Base-by-base conservation (phyloP, 805 yeast species). In the Monosporozyma aquatica region DNA sequence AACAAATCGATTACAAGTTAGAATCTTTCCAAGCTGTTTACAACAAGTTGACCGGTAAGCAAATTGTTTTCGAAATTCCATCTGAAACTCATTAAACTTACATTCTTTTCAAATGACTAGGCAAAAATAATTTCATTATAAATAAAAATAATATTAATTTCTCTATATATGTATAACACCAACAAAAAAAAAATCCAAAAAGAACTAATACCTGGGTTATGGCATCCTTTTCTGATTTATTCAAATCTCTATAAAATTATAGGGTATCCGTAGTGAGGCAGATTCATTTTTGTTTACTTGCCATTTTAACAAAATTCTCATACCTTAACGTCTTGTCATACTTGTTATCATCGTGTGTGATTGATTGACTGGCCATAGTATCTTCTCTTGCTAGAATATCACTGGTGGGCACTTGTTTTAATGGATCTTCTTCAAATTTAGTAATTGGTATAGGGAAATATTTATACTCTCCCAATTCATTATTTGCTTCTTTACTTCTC, bases 1-100 rank as follows among this genome's bases (percentile, higher is more conserved):
- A 87, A 64, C 79, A 87, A 68, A 89, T 92, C 66, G 97, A 90
- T 76, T 87, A 92, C 87, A 92, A 92, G 80, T 83, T 90, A 71
- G 97, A 90, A 73, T 87, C 97, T 61, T 92, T 90, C 95, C 95
- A 90, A 80, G 82, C 95, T 62, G 89, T 90, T 68, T 90, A 90
- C 95, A 75, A 75, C 76, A 90, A 90, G 80, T 86, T 90, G 74
- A 90, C 98, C 67, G 98, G 98, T 77, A 90, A 92, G 82, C 95
- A 89, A 75, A 96, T 92, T 75, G 92, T 87, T 65, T 90, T 90
- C 69, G 97, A 90, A 82, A 85, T 90, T 65, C 85, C 86, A 71
- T 56, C 63, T 47, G 66, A 61, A 55, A 59, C 64, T 47, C 63
- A 62, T 54, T 62, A 62, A 55, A 49, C n/a, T n/a, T n/a, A n/a